phyloP scores from a whole-genome alignment of 176 grass and related monocot species.

The Raddia guianensis region DNA sequence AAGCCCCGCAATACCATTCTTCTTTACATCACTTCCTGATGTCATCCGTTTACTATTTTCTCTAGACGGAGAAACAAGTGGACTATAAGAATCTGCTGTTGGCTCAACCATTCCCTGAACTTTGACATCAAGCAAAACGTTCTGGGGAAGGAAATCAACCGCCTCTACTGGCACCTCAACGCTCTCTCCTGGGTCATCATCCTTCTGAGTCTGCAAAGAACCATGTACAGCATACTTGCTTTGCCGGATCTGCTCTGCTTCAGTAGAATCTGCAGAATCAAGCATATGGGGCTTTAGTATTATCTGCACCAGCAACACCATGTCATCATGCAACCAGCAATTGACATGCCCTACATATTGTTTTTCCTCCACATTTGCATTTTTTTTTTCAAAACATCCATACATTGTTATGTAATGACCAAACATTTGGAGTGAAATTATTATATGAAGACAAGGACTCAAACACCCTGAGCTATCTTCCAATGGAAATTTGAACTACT shows the following conservation, averaged over 20 bases:
- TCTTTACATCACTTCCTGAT: neutral
- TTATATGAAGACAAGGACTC: constrained; percentile 3
- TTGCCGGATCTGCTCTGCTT: constrained; percentile 20
- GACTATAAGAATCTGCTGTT: neutral
- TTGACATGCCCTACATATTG: constrained; percentile 23
- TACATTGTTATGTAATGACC: neutral
- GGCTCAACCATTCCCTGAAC: constrained; percentile 4
- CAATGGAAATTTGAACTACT: constrained; percentile 5
- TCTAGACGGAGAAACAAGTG: neutral
- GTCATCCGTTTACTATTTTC: neutral
- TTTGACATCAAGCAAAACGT: constrained; percentile 33
- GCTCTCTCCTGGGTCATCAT: constrained; percentile 19
- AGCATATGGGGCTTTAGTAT: constrained; percentile 39
- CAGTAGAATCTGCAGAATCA: constrained; percentile 52
- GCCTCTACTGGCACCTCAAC: constrained; percentile 3
- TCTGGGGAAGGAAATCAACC: constrained; percentile 41
- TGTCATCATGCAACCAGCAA: constrained; percentile 47
- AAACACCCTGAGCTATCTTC: constrained; percentile 28
- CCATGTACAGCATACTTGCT: constrained; percentile 42
- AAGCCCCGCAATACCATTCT: constrained; percentile 12
- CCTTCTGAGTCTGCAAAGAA: constrained; percentile 26
- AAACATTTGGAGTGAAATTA: constrained; percentile 22
- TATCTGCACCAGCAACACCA: constrained; percentile 40
- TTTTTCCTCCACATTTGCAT: constrained; percentile 22
- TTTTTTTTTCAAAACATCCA: constrained; percentile 8